phyloP scores from a whole-genome alignment of 106 monocot species.

The Apostasia ramifera region DNA sequence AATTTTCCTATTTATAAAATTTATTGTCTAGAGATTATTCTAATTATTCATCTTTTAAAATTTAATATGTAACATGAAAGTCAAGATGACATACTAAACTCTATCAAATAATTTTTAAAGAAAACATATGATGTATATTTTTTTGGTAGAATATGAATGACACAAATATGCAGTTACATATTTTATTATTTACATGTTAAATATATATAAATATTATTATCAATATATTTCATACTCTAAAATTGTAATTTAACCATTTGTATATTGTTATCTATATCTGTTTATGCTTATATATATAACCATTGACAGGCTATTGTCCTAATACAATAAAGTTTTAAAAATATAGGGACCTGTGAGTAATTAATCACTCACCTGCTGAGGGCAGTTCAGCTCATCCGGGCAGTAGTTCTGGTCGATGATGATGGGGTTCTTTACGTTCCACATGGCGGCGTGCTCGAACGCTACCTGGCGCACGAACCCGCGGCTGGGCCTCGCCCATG shows the following conservation, averaged over 20 bases:
- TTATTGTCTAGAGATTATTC: too few species aligned
- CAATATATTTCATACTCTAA: not conserved
- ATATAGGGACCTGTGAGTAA: not conserved
- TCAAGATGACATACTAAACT: too few species aligned
- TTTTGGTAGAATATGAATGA: not conserved
- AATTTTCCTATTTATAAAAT: too few species aligned
- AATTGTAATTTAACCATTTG: not conserved
- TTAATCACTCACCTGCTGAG: conserved; percentile 16
- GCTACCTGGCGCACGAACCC: conserved; percentile 17
- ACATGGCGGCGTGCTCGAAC: conserved; percentile 19
- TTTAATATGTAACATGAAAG: too few species aligned
- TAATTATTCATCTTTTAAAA: too few species aligned
- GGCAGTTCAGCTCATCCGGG: conserved; percentile 19
- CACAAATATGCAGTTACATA: not conserved
- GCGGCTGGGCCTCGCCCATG: conserved; percentile 24
- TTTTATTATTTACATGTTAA: not conserved
- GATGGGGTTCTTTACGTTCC: conserved; percentile 34
- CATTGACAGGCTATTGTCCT: too few species aligned
- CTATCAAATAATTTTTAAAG: too few species aligned
- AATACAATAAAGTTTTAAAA: not conserved
- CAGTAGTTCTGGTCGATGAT: conserved; percentile 49
- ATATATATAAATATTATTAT: not conserved
- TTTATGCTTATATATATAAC: too few species aligned
- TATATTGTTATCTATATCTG: too few species aligned
- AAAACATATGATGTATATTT: too few species aligned